Conservation (phyloP, 495 filamentous ascomycete species). For the Sordaria brevicollis region DNA sequence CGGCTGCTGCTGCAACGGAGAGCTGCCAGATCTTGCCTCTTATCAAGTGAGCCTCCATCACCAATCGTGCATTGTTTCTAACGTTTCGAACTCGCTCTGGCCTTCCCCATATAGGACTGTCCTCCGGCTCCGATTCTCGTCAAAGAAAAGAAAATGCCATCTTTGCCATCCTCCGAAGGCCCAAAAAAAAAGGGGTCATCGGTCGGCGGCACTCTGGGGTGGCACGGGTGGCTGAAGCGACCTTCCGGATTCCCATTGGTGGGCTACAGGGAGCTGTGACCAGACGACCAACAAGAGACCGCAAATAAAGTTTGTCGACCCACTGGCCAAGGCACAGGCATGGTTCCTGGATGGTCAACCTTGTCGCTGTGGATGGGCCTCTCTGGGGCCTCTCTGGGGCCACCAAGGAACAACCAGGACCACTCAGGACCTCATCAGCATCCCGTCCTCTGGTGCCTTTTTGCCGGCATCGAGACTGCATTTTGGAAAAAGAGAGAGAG, state of each 20-base stretch:
- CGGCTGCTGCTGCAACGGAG: neutral
- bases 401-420: neutral
- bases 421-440: neutral
- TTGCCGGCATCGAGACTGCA: neutral
- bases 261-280: neutral
- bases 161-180: neutral
- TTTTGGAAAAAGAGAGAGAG: neutral
- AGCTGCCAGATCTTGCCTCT: neutral
- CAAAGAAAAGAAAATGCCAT: neutral
- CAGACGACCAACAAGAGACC: neutral
- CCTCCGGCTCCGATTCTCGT: neutral
- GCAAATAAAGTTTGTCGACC: neutral
- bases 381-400: neutral
- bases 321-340: neutral
- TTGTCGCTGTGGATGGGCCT: neutral
- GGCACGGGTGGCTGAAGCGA: neutral
- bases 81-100: neutral
- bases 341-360: neutral
- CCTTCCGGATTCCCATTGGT: neutral
- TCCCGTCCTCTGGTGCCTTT: neutral
- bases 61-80: neutral
- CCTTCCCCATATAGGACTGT: neutral
- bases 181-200: neutral
- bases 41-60: neutral
- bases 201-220: neutral